These are phyloP conservation scores for Withania somnifera DNA, from an alignment of 305 asterid species.

Conservation along the genomic window DNA sequence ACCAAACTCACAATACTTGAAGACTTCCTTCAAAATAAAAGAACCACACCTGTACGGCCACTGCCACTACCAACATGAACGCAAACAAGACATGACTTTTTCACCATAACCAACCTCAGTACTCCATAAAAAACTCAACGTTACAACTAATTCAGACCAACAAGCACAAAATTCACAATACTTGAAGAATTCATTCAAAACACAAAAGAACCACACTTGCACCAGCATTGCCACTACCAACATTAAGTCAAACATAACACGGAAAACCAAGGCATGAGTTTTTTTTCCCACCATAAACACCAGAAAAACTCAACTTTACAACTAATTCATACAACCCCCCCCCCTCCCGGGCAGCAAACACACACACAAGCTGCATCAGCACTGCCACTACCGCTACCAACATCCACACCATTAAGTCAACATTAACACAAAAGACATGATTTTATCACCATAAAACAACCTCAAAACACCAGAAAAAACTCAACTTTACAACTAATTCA, in stretches of 20 bases:
- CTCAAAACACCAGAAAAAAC: background rate
- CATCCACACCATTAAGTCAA: background rate
- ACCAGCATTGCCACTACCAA: background rate
- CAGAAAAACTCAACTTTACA: no score
- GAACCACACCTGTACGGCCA: no score
- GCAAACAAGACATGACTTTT: no score
- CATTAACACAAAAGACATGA: background rate
- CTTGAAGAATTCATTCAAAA: background rate
- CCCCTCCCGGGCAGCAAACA: no score
- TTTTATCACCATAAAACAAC: background rate
- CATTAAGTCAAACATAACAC: background rate
- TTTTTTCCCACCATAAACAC: no score
- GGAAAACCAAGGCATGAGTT: no score
- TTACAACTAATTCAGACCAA: background rate
- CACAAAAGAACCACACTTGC: background rate
- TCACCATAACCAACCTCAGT: background rate
- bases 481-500: background rate
- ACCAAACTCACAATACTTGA: no score
- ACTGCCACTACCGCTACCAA: background rate
- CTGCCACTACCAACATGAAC: no score
- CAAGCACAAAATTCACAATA: background rate
- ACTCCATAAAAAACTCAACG: background rate
- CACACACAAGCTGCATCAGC: background rate
- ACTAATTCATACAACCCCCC: no score
- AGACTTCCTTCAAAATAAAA: no score